These are phyloP conservation scores for Albugo laibachii DNA, from an alignment of 352 stramenopile genomes.

Conservation along the genomic window DNA sequence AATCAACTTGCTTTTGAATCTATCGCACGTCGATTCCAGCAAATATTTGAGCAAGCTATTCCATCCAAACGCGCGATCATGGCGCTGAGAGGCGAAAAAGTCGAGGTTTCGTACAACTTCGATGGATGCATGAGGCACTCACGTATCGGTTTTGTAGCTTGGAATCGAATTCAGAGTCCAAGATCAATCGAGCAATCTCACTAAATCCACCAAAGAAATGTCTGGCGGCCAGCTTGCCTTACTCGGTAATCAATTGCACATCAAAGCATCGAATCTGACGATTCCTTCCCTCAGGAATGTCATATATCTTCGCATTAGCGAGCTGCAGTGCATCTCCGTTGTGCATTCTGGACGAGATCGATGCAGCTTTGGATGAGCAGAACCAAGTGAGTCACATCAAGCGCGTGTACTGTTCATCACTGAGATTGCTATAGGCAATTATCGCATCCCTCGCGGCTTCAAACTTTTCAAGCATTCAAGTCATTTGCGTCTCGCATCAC, in stretches of 20 bases:
- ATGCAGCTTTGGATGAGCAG: conserved; percentile 19
- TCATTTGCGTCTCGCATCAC: conserved; percentile 25
- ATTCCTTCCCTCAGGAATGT: conserved; percentile 9
- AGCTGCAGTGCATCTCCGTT: conserved; percentile 16
- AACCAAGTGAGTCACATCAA: conserved; percentile 14
- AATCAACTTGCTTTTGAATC: conserved; percentile 10
- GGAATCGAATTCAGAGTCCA: conserved; percentile 3
- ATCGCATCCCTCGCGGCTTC: conserved; percentile 11
- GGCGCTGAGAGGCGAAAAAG: neutral
- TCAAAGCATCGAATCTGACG: neutral
- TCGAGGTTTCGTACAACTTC: conserved; percentile 7
- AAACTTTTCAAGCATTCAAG: conserved; percentile 17
- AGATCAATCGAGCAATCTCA: neutral
- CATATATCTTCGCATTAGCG: conserved; percentile 20
- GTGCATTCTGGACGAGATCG: conserved; percentile 22
- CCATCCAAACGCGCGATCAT: conserved; percentile 8
- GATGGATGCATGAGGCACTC: no score
- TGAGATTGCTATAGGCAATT: no score
- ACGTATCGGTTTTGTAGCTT: neutral
- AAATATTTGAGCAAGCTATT: conserved; percentile 13
- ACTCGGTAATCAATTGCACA: conserved; percentile 9
- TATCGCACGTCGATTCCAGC: conserved; percentile 5
- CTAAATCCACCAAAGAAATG: conserved; percentile 10
- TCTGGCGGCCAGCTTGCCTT: conserved; percentile 22
- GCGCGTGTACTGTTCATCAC: no score